These are phyloP conservation scores for Hypoxylon sp. DNA, from an alignment of 2,329 filamentous ascomycete genomes.

Conservation along the genomic window DNA sequence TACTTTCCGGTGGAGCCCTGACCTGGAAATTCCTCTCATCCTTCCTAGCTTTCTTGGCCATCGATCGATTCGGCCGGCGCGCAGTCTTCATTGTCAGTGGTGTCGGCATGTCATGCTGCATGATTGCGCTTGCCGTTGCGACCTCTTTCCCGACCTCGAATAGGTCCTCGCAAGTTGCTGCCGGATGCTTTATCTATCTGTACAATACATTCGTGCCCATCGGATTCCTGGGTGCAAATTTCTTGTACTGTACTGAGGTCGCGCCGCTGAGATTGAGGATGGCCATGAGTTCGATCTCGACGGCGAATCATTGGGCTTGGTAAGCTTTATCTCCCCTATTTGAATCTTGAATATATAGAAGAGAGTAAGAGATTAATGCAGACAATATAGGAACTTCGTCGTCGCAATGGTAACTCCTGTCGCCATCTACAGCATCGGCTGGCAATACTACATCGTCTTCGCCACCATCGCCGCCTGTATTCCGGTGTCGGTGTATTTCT, in stretches of 20 bases:
- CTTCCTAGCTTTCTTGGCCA: conserved; percentile 65
- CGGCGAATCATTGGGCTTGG: conserved; percentile 68
- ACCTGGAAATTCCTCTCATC: conserved; percentile 67
- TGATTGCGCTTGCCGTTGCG: conserved; percentile 67
- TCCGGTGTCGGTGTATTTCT: conserved; percentile 61
- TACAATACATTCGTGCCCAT: conserved; percentile 74
- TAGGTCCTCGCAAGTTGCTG: conserved; percentile 64
- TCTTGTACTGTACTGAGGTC: conserved; percentile 72
- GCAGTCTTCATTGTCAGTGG: conserved; percentile 68
- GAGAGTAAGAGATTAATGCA: background rate
- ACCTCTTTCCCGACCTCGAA: conserved; percentile 64
- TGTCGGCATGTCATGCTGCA: conserved; percentile 67
- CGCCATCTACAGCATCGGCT: conserved; percentile 66
- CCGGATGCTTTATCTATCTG: conserved; percentile 70
- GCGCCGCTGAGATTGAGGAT: conserved; percentile 67
- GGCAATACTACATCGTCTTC: conserved; percentile 67
- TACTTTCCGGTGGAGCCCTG: conserved; percentile 64
- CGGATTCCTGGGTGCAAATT: conserved; percentile 71
- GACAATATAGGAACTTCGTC: conserved; percentile 58
- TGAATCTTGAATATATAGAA: background rate
- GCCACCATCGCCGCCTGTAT: conserved; percentile 62
- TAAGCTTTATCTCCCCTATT: conserved; percentile 43
- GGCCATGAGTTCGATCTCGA: conserved; percentile 70
- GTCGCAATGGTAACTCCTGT: conserved; percentile 62
- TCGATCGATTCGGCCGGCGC: conserved; percentile 66